A percentile compares a stretch with the other conserved stretches of the same genome.
Conservation (phyloP, 129 eudicot species). For the Apium graveolens region DNA sequence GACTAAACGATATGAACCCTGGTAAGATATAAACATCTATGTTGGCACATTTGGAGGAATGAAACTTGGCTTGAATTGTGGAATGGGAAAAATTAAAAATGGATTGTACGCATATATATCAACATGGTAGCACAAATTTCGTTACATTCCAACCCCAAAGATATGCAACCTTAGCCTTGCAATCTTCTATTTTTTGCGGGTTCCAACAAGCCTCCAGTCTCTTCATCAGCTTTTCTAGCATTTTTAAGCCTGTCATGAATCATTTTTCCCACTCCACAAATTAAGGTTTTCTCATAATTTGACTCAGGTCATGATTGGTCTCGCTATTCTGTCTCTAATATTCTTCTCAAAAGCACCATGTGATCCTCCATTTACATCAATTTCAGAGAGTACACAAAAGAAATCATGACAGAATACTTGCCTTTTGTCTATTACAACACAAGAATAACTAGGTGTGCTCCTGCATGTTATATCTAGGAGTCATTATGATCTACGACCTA, state of each 20-base stretch:
- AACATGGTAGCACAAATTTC: no score
- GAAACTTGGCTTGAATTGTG: neutral
- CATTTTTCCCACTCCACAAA: no score
- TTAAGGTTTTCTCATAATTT: no score
- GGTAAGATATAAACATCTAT: no score
- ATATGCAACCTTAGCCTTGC: neutral
- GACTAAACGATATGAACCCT: neutral
- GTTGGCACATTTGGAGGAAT: neutral
- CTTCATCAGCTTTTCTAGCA: neutral
- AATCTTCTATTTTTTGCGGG: neutral
- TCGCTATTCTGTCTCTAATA: neutral
- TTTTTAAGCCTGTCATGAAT: neutral
- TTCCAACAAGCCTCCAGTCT: neutral
- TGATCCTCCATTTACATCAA: neutral
- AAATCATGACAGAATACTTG: neutral
- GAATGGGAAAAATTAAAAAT: no score
- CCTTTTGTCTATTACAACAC: neutral
- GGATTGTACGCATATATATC: no score
- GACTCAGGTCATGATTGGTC: neutral
- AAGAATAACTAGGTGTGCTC: neutral
- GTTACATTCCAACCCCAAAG: neutral
- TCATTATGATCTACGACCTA: no score
- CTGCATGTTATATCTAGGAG: neutral
- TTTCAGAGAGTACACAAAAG: no score
- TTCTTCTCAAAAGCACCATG: neutral